Conservation (phyloP, 1,284 basidiomycete genomes). For the Austroboletus sp. region DNA sequence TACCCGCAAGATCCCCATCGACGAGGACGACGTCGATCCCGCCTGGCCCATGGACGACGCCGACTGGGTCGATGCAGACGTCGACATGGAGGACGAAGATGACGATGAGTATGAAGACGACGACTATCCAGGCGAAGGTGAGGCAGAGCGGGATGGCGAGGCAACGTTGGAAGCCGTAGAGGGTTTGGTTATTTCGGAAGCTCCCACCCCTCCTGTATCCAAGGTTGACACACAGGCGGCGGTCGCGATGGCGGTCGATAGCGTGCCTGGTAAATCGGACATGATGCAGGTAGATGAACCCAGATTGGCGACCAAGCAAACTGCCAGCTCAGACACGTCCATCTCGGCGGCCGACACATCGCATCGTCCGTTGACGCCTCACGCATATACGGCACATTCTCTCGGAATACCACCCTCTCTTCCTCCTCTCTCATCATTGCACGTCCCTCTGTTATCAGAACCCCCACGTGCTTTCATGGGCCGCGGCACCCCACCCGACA, state of each 20-base stretch:
- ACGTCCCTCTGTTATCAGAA: constrained; percentile 30
- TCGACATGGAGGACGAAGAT: constrained; percentile 32
- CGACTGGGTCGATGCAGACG: constrained; percentile 26
- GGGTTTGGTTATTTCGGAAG: constrained; percentile 10
- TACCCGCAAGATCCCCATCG: constrained; percentile 12
- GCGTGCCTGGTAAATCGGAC: background rate
- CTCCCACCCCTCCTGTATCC: background rate
- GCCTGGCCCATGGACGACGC: constrained; percentile 22
- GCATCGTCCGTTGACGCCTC: constrained; percentile 5
- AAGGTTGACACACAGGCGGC: constrained; percentile 1
- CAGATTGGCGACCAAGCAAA: background rate
- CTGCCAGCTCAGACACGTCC: background rate
- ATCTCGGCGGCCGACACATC: background rate
- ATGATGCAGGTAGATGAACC: constrained; percentile 7
- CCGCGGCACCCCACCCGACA: constrained; percentile 30
- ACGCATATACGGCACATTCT: constrained; percentile 7
- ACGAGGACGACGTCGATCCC: constrained; percentile 19
- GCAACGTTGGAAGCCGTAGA: constrained; percentile 13
- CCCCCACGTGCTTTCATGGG: constrained; percentile 33
- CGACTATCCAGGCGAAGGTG: constrained; percentile 15
- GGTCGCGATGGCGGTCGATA: constrained; percentile 6
- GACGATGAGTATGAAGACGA: constrained; percentile 31
- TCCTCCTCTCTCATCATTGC: constrained; percentile 28
- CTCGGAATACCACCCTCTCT: constrained; percentile 10
- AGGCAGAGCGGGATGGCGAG: constrained; percentile 13